Percentiles rank a stretch among this genome's conserved stretches.
These are phyloP conservation scores for Globisporangium nunn DNA, from an alignment of 352 stramenopile genomes.

Conservation along the genomic window DNA sequence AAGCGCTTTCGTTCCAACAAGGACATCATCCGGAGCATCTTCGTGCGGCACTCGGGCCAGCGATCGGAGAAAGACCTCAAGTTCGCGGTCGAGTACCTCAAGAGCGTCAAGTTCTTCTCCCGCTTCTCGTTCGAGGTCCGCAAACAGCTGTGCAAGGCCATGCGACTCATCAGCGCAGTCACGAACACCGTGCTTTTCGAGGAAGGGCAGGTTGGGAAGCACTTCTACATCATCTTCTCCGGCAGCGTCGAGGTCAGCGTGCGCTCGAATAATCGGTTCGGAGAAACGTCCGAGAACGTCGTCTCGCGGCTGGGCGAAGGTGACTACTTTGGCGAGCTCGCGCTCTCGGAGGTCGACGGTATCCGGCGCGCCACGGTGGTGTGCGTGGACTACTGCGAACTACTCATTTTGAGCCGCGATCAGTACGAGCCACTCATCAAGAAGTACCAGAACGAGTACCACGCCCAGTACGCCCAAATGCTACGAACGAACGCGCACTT, in stretches of 20 bases:
- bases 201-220: conserved; percentile 63
- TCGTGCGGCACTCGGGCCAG: conserved; percentile 54
- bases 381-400: conserved; percentile 65
- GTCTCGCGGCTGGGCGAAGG: conserved; percentile 59
- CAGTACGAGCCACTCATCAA: conserved; percentile 79
- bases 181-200: conserved; percentile 79
- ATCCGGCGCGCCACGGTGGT: conserved; percentile 64
- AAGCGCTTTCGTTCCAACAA: conserved; percentile 83
- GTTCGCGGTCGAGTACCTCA: conserved; percentile 80
- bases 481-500: conserved; percentile 76
- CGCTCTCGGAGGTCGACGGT: conserved; percentile 56
- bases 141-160: conserved; percentile 78
- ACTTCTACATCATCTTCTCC: conserved; percentile 85
- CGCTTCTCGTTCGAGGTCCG: conserved; percentile 83
- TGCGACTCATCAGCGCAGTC: conserved; percentile 68
- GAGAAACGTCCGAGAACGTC: conserved; percentile 55
- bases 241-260: conserved; percentile 67
- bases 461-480: conserved; percentile 73
- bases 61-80: conserved; percentile 81
- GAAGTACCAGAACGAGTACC: conserved; percentile 81
- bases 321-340: conserved; percentile 76
- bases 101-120: conserved; percentile 84
- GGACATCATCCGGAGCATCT: conserved; percentile 84
- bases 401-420: conserved; percentile 69
- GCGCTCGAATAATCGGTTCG: conserved; percentile 63